Conservation (phyloP, 2,329 filamentous ascomycete genomes). For the Ploettnerulaceae sp. region DNA sequence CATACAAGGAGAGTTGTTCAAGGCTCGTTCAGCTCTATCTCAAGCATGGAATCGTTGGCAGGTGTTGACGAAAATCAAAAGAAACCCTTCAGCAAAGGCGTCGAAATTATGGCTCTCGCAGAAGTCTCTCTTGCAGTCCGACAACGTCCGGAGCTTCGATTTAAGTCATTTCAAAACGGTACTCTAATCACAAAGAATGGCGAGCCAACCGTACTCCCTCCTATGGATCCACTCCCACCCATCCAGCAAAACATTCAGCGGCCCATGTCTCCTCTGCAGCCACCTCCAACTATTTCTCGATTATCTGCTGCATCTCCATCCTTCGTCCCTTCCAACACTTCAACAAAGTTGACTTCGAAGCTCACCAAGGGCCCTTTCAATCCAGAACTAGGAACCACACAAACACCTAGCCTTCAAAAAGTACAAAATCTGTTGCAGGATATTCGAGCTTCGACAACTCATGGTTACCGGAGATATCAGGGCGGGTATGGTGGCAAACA, state of each 20-base stretch:
- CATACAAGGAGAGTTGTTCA: neutral
- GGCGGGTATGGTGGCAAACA: neutral
- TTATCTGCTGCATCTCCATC: slow-evolving; percentile 5
- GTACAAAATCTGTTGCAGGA: slow-evolving; percentile 4
- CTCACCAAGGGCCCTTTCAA: no score
- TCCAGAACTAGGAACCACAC: no score
- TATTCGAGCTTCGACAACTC: neutral
- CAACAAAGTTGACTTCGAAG: no score
- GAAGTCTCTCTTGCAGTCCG: neutral
- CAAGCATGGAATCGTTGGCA: no score
- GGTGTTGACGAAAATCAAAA: neutral
- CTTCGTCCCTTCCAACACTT: slow-evolving; percentile 3
- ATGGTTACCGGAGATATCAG: neutral
- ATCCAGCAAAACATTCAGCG: no score
- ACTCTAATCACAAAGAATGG: slow-evolving; percentile 10
- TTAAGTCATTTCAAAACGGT: slow-evolving; percentile 12
- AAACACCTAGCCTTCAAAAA: neutral
- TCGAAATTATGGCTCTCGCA: neutral
- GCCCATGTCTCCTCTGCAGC: no score
- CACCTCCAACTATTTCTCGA: neutral
- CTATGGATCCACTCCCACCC: slow-evolving; percentile 1
- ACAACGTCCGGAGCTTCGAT: slow-evolving; percentile 3
- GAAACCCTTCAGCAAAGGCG: neutral
- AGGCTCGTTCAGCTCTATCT: neutral
- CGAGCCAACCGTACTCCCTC: slow-evolving; percentile 1